Percentiles rank a stretch among this genome's conserved stretches.
These are phyloP conservation scores for Carex littledalei DNA, from an alignment of 176 grass and related monocot genomes.

Conservation along the genomic window DNA sequence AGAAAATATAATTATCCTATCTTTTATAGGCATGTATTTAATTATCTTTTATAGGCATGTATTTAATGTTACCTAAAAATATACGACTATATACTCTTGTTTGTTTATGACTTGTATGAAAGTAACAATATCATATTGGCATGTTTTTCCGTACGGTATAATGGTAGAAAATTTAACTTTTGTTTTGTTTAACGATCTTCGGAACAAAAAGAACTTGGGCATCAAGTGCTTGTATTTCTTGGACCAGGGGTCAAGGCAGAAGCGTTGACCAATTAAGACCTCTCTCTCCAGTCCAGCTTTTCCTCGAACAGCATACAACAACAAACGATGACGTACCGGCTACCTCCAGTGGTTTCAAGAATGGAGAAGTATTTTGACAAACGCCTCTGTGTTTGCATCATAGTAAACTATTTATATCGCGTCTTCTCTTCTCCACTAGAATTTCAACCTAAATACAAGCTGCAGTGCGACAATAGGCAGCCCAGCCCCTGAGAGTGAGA, in stretches of 20 bases:
- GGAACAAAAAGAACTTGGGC: background rate
- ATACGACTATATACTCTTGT: too few relatives aligned
- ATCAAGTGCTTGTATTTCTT: conserved; percentile 4
- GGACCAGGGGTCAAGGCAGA: conserved; percentile 9
- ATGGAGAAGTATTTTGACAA: background rate
- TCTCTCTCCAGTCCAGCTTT: background rate
- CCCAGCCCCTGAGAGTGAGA: background rate
- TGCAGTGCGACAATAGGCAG: background rate
- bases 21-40: too few relatives aligned
- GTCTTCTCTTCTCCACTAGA: background rate
- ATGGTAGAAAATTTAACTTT: too few relatives aligned
- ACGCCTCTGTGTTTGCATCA: background rate
- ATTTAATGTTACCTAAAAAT: too few relatives aligned
- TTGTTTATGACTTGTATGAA: too few relatives aligned
- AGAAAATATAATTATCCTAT: too few relatives aligned
- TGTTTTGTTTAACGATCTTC: background rate
- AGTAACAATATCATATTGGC: too few relatives aligned
- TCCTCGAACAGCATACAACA: background rate
- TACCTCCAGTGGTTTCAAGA: background rate
- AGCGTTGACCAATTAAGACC: background rate
- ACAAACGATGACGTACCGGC: background rate
- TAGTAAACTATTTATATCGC: background rate
- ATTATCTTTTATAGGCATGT: too few relatives aligned
- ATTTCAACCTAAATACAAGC: background rate
- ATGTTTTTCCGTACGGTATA: too few relatives aligned